A percentile compares a stretch with the other conserved stretches of the same genome.
These are phyloP conservation scores for Venturia oleaginea DNA, from an alignment of 2,329 filamentous ascomycete genomes.

Conservation along the genomic window DNA sequence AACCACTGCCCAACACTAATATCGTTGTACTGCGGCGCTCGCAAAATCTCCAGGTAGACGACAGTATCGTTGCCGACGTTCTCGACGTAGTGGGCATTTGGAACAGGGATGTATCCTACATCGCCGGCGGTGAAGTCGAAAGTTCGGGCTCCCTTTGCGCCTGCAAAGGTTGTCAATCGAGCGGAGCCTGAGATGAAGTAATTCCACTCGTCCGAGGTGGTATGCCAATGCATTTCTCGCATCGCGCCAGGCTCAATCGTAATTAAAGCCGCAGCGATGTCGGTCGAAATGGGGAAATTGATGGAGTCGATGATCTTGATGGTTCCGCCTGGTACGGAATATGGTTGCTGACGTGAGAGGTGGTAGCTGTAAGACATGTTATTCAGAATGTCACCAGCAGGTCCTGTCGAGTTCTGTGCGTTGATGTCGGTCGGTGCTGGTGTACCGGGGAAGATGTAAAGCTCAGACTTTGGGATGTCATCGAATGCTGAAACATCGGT, in stretches of 20 bases:
- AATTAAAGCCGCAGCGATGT: constrained; percentile 62
- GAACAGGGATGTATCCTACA: constrained; percentile 65
- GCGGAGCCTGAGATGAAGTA: constrained; percentile 68
- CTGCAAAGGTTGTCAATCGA: constrained; percentile 57
- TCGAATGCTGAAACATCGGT: constrained; percentile 61
- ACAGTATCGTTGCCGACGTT: constrained; percentile 69
- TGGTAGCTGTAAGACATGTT: constrained; percentile 54
- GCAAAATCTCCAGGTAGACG: constrained; percentile 70
- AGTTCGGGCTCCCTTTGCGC: constrained; percentile 59
- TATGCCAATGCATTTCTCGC: constrained; percentile 78
- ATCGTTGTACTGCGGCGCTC: constrained; percentile 61
- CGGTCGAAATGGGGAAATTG: constrained; percentile 66
- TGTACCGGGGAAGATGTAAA: constrained; percentile 70
- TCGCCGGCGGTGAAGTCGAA: constrained; percentile 70
- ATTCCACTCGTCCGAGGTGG: constrained; percentile 69
- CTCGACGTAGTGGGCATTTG: constrained; percentile 75
- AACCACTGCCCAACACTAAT: constrained; percentile 70
- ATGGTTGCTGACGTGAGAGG: constrained; percentile 60
- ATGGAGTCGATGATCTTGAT: constrained; percentile 66
- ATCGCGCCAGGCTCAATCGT: constrained; percentile 63
- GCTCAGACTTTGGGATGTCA: constrained; percentile 53
- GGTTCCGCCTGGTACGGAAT: constrained; percentile 57
- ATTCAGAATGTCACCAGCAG: constrained; percentile 48
- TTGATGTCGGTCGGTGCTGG: constrained; percentile 54
- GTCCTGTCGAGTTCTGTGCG: constrained; percentile 55